A percentile compares a stretch with the other conserved stretches of the same genome.
Evolutionary conservation across 2,329 filamentous ascomycete genomes (phyloP).

Genomic region (Plectosphaerella cucumerina): DNA sequence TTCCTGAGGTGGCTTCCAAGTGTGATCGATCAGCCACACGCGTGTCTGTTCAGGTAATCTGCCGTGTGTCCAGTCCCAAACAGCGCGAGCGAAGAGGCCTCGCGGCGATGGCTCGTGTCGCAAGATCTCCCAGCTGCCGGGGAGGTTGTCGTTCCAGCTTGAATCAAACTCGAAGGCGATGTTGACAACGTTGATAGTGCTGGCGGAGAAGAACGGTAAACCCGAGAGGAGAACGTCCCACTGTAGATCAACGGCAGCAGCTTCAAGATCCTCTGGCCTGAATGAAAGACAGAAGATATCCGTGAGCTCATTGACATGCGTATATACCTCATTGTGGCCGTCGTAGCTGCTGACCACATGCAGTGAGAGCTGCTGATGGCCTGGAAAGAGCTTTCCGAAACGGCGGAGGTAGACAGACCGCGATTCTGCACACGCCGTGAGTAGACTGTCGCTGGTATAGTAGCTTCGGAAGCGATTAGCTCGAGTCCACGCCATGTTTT

Average conservation of each 20-base stretch:
- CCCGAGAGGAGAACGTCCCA: not conserved
- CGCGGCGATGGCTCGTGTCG: not conserved
- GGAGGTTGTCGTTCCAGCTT: not conserved
- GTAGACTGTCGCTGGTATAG: not conserved
- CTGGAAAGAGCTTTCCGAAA: not conserved
- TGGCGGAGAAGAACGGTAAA: not conserved
- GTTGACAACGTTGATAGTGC: not conserved
- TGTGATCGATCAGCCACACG: not conserved
- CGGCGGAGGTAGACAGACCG: not conserved
- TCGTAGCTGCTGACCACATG: not conserved
- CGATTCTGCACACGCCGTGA: not conserved
- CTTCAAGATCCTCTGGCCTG: not conserved
- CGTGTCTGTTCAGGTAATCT: not conserved
- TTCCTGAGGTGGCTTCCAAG: not conserved
- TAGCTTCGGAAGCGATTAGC: not conserved
- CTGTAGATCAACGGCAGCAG: not conserved
- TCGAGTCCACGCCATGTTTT: not conserved
- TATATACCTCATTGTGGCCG: not conserved
- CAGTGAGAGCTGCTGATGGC: not conserved
- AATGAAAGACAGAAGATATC: not conserved
- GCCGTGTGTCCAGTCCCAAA: not conserved
- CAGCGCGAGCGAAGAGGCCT: not conserved
- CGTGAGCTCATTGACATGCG: not conserved
- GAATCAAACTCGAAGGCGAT: not conserved
- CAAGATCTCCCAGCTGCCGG: not conserved